Evolutionary conservation across 495 filamentous ascomycete species (phyloP).

Genomic region (Polyplosphaeria fusca): DNA sequence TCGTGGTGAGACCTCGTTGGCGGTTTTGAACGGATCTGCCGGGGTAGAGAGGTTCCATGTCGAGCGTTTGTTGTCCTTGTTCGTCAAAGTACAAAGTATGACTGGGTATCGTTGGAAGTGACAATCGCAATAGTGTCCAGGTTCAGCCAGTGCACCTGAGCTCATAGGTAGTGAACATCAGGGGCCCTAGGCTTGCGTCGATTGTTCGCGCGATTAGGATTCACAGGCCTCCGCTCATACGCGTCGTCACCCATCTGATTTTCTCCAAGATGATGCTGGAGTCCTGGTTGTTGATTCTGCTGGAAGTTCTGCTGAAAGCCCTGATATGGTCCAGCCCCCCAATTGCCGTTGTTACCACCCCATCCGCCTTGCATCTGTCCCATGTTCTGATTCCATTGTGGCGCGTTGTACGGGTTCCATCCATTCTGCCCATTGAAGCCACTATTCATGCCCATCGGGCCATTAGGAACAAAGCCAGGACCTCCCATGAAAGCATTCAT

Average conservation of each 20-base stretch:
- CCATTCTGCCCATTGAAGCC: slow-evolving; percentile 21
- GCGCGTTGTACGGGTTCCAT: slow-evolving; percentile 27
- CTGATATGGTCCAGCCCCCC: slow-evolving; percentile 6
- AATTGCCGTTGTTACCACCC: slow-evolving; percentile 44
- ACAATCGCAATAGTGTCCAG: too few species aligned
- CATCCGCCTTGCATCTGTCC: too few species aligned
- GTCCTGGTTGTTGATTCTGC: slow-evolving; percentile 34
- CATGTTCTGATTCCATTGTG: slow-evolving; percentile 27
- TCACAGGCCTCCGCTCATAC: slow-evolving; percentile 94
- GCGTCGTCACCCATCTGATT: slow-evolving; percentile 77
- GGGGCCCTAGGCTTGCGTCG: slow-evolving; percentile 75
- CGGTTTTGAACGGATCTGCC: too few species aligned
- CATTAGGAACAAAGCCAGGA: too few species aligned
- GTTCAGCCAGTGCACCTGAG: too few species aligned
- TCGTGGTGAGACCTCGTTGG: too few species aligned
- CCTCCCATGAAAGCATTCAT: slow-evolving; percentile 49
- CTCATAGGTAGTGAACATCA: slow-evolving; percentile 64
- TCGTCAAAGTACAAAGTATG: too few species aligned
- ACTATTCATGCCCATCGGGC: slow-evolving; percentile 45
- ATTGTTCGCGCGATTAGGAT: slow-evolving; percentile 84
- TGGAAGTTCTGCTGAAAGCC: slow-evolving; percentile 28
- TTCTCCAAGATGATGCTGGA: slow-evolving; percentile 68
- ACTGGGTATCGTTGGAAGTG: too few species aligned
- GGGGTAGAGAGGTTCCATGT: too few species aligned
- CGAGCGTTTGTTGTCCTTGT: too few species aligned